Base-by-base conservation (phyloP, 495 filamentous ascomycete species). In the Penicillium malachiteum region DNA sequence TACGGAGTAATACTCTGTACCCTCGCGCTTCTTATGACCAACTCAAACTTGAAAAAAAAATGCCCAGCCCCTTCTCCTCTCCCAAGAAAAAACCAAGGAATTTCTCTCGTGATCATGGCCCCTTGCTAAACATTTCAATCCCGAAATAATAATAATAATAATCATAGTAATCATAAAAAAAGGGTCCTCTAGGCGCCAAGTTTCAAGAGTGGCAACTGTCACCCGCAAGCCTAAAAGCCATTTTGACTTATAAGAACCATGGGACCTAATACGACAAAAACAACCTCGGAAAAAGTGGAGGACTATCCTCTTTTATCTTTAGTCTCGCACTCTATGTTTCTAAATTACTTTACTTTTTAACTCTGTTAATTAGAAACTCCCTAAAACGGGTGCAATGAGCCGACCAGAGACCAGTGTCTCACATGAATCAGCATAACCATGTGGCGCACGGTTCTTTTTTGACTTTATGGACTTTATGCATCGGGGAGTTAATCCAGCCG, bases 341-440 rank as follows among this genome's bases (percentile, higher is more conserved):
- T 37, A 9, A n/a, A 37, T 37, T 13, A 37, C 21, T 26, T 26
- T 26, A 26, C 4, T 26, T 26, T 37, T 37, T 37, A 13, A 37
- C 34, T 37, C 34, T 46, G 13, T 35, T 34, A 32, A 35, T 38
- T 30, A 32, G 12, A 40, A 26, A 50, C 37, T 26, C 6, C 37
- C 39, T 43, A 10, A 51, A 52, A 57, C 8, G 14, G 58, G 58
- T 35, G 45, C 26, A n/a, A 57, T 54, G 54, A 55, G 43, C 58
- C 59, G 55, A 56, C 48, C 31, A 33, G 48, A 37, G 12, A 37
- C 34, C 34, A 50, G 54, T 64, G 60, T 63, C 46, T 63, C 56
- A 66, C 61, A 60, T 65, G 62, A 59, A 54, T 63, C 52, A 59
- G 50, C 59, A 59, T 44, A 50, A 56, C 63, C 60, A 66, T 66